phyloP scores from a whole-genome alignment of 176 grass and related monocot species.

The Musa beccarii region DNA sequence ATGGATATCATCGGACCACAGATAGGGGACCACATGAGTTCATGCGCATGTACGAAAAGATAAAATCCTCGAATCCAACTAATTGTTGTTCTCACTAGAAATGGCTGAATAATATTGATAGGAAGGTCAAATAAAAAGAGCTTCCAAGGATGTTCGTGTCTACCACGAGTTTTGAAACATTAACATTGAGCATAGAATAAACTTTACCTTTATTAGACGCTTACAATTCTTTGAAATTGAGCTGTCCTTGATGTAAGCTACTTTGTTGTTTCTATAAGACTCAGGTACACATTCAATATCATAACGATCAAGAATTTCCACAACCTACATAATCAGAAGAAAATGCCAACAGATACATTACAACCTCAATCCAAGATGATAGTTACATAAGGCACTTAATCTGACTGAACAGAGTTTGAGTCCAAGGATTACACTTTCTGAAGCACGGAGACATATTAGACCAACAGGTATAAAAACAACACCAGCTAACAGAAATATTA shows the following conservation, averaged over 20 bases:
- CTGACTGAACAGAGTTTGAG: neutral
- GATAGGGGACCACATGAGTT: no score
- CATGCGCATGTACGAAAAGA: no score
- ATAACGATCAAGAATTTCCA: slow-evolving; percentile 65
- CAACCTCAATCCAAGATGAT: neutral
- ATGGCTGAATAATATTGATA: neutral
- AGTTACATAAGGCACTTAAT: slow-evolving; percentile 10
- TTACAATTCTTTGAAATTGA: slow-evolving; percentile 80
- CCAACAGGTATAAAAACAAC: slow-evolving; percentile 55
- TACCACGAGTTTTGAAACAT: neutral
- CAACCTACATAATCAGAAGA: slow-evolving; percentile 40
- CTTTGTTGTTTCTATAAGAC: slow-evolving; percentile 66
- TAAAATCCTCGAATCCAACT: no score
- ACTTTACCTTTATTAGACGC: slow-evolving; percentile 54
- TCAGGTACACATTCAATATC: slow-evolving; percentile 75
- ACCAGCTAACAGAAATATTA: slow-evolving; percentile 69
- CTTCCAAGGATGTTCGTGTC: neutral
- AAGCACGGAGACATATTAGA: slow-evolving; percentile 64
- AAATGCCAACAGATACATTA: neutral
- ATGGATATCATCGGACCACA: no score
- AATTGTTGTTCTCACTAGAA: neutral
- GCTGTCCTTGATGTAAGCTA: slow-evolving; percentile 63
- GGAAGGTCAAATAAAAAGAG: neutral
- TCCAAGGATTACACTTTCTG: slow-evolving; percentile 55
- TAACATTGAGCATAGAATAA: slow-evolving; percentile 13